A percentile compares a stretch with the other conserved stretches of the same genome.
Evolutionary conservation across 352 stramenopile genomes (phyloP).

Genomic region (Phytophthora gonapodyides): DNA sequence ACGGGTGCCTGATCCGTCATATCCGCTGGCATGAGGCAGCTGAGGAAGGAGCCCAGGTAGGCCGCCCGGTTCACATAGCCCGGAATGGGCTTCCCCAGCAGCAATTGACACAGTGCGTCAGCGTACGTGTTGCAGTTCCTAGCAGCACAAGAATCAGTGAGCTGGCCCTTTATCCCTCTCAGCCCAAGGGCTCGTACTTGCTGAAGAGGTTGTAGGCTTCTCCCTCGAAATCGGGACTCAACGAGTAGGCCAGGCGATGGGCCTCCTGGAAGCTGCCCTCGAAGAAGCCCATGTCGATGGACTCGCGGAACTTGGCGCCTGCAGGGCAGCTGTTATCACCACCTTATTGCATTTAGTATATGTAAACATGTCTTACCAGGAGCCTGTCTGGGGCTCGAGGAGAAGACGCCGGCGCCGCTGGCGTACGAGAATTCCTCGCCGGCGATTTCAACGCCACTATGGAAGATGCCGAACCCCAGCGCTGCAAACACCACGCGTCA

Average conservation of each 20-base stretch:
- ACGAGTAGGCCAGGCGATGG: constrained; percentile 77
- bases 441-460: constrained; percentile 92
- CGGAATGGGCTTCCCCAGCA: constrained; percentile 86
- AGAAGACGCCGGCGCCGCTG: constrained; percentile 90
- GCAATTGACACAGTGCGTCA: constrained; percentile 82
- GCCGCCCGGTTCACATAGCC: constrained; percentile 93
- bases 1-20: constrained; percentile 64
- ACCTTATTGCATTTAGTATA: not conserved
- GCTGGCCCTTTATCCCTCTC: not conserved
- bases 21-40: constrained; percentile 73
- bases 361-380: constrained; percentile 44
- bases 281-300: constrained; percentile 90
- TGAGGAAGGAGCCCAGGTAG: constrained; percentile 92
- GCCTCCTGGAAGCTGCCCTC: constrained; percentile 84
- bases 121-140: constrained; percentile 96
- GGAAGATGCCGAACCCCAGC: constrained; percentile 90
- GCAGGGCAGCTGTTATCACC: constrained; percentile 1
- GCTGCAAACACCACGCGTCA: constrained; percentile 20
- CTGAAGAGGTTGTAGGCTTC: constrained; percentile 92
- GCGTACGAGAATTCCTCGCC: constrained; percentile 94
- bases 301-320: constrained; percentile 90
- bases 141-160: constrained; percentile 2
- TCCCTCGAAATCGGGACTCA: constrained; percentile 87
- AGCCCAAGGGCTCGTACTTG: constrained; percentile 47
- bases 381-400: constrained; percentile 65